Evolutionary conservation across 305 asterid species (phyloP), one percentile per base, ranked within the genome.

Genomic region (Ruellia speciosa): DNA sequence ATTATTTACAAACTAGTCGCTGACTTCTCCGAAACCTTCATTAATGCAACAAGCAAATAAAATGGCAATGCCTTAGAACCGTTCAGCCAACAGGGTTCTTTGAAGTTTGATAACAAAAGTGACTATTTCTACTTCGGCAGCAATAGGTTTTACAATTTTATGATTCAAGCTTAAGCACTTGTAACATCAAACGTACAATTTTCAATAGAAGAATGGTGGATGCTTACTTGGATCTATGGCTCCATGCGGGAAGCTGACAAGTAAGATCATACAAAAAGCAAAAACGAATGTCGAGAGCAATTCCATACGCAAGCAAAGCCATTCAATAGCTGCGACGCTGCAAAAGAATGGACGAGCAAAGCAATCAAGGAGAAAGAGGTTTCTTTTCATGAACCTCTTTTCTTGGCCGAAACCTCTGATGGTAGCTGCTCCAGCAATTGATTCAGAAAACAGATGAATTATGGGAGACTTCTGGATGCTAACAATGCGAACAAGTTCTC

Each of bases 271-370:
- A 75, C 99, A 93, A 68, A 93, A 93, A 58, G 99, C 94, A 75
- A 93, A 88, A 47, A 88, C 99, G 55, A 84, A 82, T 5, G 99
- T 93, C 0, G 99, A 93, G 47, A 93, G 95, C 77, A 93, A 70
- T 75, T 93, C 99, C 99, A 93, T 93, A 39, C 99, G 88, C 56
- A 93, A 68, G 71, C 99, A 93, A 65, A 93, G 97, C 99, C 99
- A 93, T 70, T 93, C 99, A 34, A 93, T 93, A 60, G 99, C 99
- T 52, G 99, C 84, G 70, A 93, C 82, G 69, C 97, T 86, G 83
- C 94, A 93, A 72, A 93, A 93, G 77, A 81, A 93, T 6, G 99
- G 99, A 7, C 99, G 97, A 67, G 96, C 84, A 78, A 86, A 93
- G 82, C 95, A 88, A 77, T 93, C 99, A 49, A 93, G 94, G 72